These are phyloP conservation scores for Lepidium campestre DNA, from an alignment of 441 rosid genomes.

Conservation along the genomic window DNA sequence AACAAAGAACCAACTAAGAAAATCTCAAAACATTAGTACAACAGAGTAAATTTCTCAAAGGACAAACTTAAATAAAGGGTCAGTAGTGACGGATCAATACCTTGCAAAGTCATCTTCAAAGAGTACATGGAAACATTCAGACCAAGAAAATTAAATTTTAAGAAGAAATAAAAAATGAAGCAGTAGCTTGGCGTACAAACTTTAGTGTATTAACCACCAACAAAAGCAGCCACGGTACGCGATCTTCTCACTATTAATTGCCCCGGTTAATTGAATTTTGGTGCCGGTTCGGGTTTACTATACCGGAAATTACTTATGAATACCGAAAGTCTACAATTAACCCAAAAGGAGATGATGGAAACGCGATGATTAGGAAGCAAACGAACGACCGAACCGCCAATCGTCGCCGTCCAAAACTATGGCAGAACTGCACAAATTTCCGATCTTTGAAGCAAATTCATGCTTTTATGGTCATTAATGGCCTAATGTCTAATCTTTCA, in stretches of 20 bases:
- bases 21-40: background rate
- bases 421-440: constrained; percentile 53
- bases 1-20: constrained; percentile 12
- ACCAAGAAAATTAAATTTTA: background rate
- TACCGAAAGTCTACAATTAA: background rate
- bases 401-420: constrained; percentile 46
- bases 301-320: constrained; percentile 8
- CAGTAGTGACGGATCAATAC: constrained; percentile 9
- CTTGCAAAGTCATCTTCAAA: constrained; percentile 15
- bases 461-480: constrained; percentile 43
- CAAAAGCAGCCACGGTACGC: background rate
- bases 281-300: background rate
- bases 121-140: constrained; percentile 13
- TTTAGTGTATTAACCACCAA: constrained; percentile 1
- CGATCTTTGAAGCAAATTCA: constrained; percentile 61
- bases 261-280: background rate
- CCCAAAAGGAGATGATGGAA: background rate
- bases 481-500: constrained; percentile 45
- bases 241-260: background rate
- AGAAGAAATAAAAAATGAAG: background rate
- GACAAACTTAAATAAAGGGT: background rate
- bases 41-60: background rate
- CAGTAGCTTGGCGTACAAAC: background rate
- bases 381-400: constrained; percentile 45
- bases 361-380: constrained; percentile 50